Conservation (phyloP, 1,284 basidiomycete species). For the Sanghuangporus sanghuang region DNA sequence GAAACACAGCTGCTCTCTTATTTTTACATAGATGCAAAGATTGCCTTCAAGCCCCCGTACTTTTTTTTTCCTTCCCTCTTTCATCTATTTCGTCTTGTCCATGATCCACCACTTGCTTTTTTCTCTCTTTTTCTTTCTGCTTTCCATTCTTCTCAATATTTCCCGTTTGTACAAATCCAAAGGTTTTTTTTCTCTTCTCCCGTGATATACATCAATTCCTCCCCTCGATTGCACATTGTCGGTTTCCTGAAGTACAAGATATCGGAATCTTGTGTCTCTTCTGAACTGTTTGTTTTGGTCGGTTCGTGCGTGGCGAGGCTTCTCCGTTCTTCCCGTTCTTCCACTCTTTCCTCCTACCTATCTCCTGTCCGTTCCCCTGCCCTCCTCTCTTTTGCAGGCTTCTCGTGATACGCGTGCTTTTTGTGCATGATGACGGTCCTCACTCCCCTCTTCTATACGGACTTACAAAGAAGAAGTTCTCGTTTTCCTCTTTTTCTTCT, state of each 20-base stretch:
- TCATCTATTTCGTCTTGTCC: constrained; percentile 39
- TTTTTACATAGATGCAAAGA: constrained; percentile 10
- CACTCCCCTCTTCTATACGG: neutral
- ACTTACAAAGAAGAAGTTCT: neutral
- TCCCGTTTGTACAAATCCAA: constrained; percentile 13
- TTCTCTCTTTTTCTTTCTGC: constrained; percentile 16
- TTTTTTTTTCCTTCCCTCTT: neutral
- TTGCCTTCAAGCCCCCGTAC: neutral
- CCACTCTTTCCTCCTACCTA: neutral
- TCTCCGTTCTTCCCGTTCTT: neutral
- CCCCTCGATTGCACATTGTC: neutral
- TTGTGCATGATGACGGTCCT: neutral
- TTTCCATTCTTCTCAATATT: neutral
- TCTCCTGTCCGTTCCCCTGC: neutral
- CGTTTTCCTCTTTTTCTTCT: neutral
- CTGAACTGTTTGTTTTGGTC: neutral
- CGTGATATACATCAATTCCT: constrained; percentile 11
- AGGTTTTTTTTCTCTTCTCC: neutral
- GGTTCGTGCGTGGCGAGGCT: neutral
- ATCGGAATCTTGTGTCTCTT: neutral
- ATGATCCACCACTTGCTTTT: constrained; percentile 50
- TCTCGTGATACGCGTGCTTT: neutral
- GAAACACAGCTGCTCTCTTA: constrained; percentile 37
- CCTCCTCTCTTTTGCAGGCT: neutral
- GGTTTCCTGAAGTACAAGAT: neutral